Evolutionary conservation across 768 basidiomycete genomes (phyloP), one percentile per base, ranked within the genome.

Genomic region (Daedaleopsis nitida): DNA sequence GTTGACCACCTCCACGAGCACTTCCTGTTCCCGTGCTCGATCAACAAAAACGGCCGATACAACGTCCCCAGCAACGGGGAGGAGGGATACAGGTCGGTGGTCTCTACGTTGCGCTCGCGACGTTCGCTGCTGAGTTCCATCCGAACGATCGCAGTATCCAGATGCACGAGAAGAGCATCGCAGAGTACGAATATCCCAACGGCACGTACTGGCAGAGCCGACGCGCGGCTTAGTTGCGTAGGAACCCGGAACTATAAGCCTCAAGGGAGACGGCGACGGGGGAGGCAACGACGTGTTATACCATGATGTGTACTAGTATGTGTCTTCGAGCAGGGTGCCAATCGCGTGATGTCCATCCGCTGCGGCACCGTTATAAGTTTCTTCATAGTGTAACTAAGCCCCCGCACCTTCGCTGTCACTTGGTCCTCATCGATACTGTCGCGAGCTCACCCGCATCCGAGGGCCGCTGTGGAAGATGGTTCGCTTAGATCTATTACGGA

Each of bases 1-100:
- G 90, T 88, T 35, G 89, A 94, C 71, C 96, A 97, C 73, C 80
- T 98, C 42, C 96, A 98, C 75, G 94, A 98, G 69, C 92, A 97
- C 72, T 98, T 97, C 76, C 77, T 88, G 45, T 86, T 86, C 62
- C 94, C 94, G 2, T 92, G 91, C 68, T 89, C 92, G 17, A 93
- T 98, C 77, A 97, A 96, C 75, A 63, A 75, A 1, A 81, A 81
- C 16, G 96, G 95, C 43, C 81, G 93, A 43, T 98, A 97, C 75
- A 95, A 94, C 67, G 91, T 96, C 5, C 94, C 94, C 0, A 76
- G 67, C 59, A 84, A 90, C 66, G 79, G 90, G 0, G 74, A 80
- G 17, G 94, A 92, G 67, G 94, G 94, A 1, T 94, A 94, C 75
- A 89, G 86, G 86, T 86, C 34, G 21, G 80, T 34, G 21, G 80